Percentiles rank a stretch among this genome's conserved stretches.
Conservation (phyloP, 1,139 yeast species). For the Candida smagusa region DNA sequence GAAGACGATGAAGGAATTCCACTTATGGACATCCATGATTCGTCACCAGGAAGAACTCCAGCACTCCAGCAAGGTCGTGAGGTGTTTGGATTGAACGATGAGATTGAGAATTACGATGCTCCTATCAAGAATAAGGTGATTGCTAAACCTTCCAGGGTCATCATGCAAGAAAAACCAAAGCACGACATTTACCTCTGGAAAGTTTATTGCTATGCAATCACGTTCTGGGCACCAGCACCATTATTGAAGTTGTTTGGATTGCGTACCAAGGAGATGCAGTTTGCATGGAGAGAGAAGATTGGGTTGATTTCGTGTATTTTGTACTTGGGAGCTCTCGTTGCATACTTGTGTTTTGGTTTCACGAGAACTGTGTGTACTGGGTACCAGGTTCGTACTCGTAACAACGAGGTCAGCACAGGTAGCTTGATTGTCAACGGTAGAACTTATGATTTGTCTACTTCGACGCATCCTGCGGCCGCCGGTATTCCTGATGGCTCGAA, state of each 20-base stretch:
- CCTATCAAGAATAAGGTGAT: conserved; percentile 29
- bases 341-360: conserved; percentile 88
- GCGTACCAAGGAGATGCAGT: conserved; percentile 74
- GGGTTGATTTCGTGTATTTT: conserved; percentile 76
- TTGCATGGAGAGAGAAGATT: conserved; percentile 96
- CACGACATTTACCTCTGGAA: conserved; percentile 66
- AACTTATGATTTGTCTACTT: conserved; percentile 66
- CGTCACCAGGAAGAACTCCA: conserved; percentile 8
- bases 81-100: conserved; percentile 62
- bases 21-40: conserved; percentile 34
- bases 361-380: conserved; percentile 77
- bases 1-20: conserved; percentile 43
- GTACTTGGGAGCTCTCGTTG: conserved; percentile 73
- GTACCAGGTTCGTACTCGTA: conserved; percentile 49
- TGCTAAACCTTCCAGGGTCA: conserved; percentile 13
- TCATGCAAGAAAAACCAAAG: conserved; percentile 15
- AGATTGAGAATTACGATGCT: conserved; percentile 25
- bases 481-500: conserved; percentile 70
- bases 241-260: conserved; percentile 72
- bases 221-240: conserved; percentile 91
- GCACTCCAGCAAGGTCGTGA: conserved; percentile 37
- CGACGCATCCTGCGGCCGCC: conserved; percentile 77
- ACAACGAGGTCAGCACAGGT: conserved; percentile 56
- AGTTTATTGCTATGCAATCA: conserved; percentile 70
- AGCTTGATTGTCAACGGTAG: conserved; percentile 77